phyloP scores from a whole-genome alignment of 192 early-diverging fungal genomes.

The Backusella morwellensis region DNA sequence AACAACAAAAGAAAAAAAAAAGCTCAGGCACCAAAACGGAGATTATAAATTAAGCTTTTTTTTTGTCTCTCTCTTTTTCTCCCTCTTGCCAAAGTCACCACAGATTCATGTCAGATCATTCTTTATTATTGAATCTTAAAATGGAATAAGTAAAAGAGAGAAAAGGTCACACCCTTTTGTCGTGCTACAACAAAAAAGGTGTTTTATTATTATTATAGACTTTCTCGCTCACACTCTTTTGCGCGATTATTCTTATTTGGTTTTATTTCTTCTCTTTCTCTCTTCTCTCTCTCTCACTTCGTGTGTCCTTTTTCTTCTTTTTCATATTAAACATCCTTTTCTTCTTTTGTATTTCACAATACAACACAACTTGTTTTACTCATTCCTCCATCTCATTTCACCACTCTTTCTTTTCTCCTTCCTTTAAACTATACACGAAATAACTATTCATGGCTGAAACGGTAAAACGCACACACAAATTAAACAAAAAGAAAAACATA shows the following conservation, averaged over 20 bases:
- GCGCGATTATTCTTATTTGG: not conserved
- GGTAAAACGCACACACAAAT: not conserved
- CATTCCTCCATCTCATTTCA: not conserved
- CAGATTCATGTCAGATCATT: not conserved
- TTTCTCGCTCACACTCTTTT: not conserved
- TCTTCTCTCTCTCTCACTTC: not conserved
- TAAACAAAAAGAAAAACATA: not conserved
- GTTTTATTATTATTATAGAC: constrained; percentile 3
- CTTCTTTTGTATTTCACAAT: not conserved
- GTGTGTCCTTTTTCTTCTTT: not conserved
- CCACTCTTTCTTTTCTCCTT: not conserved
- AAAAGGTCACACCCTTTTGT: not conserved
- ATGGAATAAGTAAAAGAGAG: not conserved
- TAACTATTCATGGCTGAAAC: not conserved
- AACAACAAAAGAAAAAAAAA: not conserved
- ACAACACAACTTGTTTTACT: not conserved
- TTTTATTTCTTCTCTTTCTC: not conserved
- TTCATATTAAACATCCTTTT: not conserved
- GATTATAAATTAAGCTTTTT: not conserved
- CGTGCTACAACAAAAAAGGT: not conserved
- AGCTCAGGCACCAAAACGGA: not conserved
- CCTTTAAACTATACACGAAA: no score
- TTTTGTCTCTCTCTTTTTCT: no score
- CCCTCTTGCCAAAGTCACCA: not conserved
- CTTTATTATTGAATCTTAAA: not conserved